Evolutionary conservation across 345 rosid genomes (phyloP), one percentile per base, ranked within the genome.

Genomic region (Excoecaria agallocha): DNA sequence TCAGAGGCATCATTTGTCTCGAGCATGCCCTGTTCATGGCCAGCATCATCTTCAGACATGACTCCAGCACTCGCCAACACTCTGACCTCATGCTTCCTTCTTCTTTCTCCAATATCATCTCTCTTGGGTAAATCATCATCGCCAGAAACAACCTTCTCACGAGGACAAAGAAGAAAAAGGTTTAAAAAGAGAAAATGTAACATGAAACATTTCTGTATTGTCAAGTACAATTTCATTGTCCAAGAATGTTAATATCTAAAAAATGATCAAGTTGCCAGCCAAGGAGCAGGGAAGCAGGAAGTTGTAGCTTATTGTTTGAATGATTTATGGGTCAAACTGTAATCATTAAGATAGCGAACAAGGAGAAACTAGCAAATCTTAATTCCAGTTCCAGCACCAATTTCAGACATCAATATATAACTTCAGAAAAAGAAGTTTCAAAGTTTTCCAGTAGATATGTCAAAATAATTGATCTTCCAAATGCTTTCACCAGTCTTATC

Each of bases 51-150:
- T 71, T 84, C 89, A 37, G 92, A 81, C 77, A 66, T 79, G 62
- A 94, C 78, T 82, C 95, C 94, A 77, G 97, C 97, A 72, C 85
- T 86, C 52, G 93, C 89, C 81, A 94, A 82, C 66, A 92, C 93
- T 82, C 87, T 84, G 38, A 92, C 87, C 81, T 94, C 98, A 77
- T 86, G 86, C 75, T 89, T 90, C 84, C 93, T 88, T 80, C 93
- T 88, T 80, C 97, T 85, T 82, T 92, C 97, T 76, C 98, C 98
- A 74, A 94, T 89, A 78, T 94, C 97, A 84, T 94, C 98, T 73
- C 98, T 83, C 84, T 65, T 87, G 0, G 97, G 98, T 73, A 93
- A 75, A 84, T 93, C 97, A 79, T 90, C 97, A 72, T 92, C 97
- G 69, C 98, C 97, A 35, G 89, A 90, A 68, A 94, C 66, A 77